Base-by-base conservation (phyloP, 129 eudicot genomes). In the Escallonia herrerae region DNA sequence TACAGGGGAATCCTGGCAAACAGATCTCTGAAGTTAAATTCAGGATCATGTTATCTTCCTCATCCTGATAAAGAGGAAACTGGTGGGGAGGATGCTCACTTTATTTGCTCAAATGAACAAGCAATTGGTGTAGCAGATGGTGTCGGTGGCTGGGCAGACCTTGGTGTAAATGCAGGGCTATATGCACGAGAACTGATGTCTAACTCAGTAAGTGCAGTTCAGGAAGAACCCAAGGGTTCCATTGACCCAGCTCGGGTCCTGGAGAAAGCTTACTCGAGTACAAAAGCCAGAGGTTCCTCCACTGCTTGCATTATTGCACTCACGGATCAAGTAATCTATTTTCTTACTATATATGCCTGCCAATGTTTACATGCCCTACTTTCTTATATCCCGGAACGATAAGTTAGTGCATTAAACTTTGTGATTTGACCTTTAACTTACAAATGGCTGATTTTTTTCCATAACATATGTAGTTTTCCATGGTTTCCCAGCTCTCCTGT, bases 51-150 rank as follows among this genome's bases (percentile, higher is more conserved):
- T 71, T 90, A 87, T 73, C 84, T 90, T 42, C 97, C 97, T n/a
- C 95, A 87, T 76, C 97, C 97, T 15, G 97, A 86, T 38, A 90
- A 90, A 81, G 97, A 90, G 77, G 95, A 87, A 59, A 90, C 95
- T 15, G 97, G 97, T 56, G 97, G 97, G 42, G 97, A 90, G 70
- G 97, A 90, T 74, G 97, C 97, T 43, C 97, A 90, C 64, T 90
- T 90, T 65, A 90, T 90, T 42, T 86, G 87, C 69, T 43, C 72
- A 4, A 87, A 90, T 57, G 86, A 82, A 63, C 93, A 87, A 73
- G 97, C 95, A 13, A 84, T 90, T 12, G 97, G 97, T 61, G 93
- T 90, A 40, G 97, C 97, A n/a, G 97, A 90, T 74, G 97, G 97
- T 53, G 97, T 90, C 10, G 97, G 97, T 82, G 97, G 97, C 8